A percentile compares a stretch with the other conserved stretches of the same genome.
These are phyloP conservation scores for Penicillium parvum DNA, from an alignment of 495 filamentous ascomycete genomes.

Conservation along the genomic window DNA sequence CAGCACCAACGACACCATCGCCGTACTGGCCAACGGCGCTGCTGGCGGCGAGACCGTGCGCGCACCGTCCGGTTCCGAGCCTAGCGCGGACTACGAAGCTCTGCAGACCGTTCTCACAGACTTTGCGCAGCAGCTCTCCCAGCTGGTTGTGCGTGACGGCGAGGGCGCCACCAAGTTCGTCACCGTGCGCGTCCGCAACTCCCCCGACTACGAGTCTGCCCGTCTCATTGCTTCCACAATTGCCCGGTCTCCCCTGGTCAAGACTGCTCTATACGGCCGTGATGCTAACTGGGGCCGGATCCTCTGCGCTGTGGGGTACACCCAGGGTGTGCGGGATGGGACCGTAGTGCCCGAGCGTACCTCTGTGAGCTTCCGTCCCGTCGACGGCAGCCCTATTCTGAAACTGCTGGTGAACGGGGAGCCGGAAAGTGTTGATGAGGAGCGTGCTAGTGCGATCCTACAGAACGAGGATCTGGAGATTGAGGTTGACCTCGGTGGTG, in stretches of 20 bases:
- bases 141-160: conserved; percentile 92
- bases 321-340: conserved; percentile 59
- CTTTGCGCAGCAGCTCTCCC: conserved; percentile 79
- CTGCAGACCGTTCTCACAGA: conserved; percentile 66
- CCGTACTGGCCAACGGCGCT: conserved; percentile 89
- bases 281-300: conserved; percentile 99
- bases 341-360: conserved; percentile 75
- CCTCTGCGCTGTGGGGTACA: conserved; percentile 90
- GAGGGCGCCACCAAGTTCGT: conserved; percentile 99
- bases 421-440: conserved; percentile 89
- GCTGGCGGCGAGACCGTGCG: conserved; percentile 59
- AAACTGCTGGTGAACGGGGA: conserved; percentile 87
- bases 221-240: conserved; percentile 77
- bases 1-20: conserved; percentile 94
- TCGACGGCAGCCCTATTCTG: conserved; percentile 73
- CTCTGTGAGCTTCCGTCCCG: conserved; percentile 86
- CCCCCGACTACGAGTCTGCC: conserved; percentile 59
- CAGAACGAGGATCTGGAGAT: conserved; percentile 84
- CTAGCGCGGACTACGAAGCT: conserved; percentile 57
- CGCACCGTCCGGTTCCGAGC: conserved; percentile 44
- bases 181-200: conserved; percentile 77
- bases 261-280: conserved; percentile 93
- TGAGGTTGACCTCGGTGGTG: conserved; percentile 58
- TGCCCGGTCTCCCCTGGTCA: conserved; percentile 90
- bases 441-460: conserved; percentile 77